phyloP scores from a whole-genome alignment of 2,329 filamentous ascomycete species.

The Thelonectria olida region DNA sequence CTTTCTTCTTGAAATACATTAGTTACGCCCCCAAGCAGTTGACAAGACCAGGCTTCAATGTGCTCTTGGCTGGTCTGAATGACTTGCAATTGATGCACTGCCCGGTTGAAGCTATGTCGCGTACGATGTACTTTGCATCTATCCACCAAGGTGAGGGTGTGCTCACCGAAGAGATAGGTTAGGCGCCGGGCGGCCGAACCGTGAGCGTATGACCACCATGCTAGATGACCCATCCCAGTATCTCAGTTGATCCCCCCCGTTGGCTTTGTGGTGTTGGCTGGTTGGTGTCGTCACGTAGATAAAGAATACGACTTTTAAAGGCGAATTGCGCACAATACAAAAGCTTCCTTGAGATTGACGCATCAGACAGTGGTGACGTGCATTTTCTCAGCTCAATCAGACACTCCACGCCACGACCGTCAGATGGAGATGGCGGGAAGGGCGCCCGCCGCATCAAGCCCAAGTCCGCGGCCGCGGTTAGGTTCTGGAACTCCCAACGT shows the following conservation, averaged over 20 bases:
- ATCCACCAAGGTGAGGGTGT: conserved; percentile 3
- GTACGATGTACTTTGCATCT: background rate
- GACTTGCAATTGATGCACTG: background rate
- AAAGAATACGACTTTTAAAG: background rate
- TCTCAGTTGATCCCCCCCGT: background rate
- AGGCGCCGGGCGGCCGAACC: background rate
- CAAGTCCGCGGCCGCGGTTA: no score
- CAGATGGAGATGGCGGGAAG: background rate
- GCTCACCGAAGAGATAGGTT: background rate
- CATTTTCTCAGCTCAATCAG: background rate
- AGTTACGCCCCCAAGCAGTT: no score
- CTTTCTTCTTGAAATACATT: no score
- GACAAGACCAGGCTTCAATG: background rate
- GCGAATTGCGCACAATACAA: background rate
- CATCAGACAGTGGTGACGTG: background rate
- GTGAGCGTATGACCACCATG: conserved; percentile 7
- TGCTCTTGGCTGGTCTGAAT: background rate
- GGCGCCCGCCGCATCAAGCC: no score
- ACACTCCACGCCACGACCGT: background rate
- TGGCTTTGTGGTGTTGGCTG: background rate
- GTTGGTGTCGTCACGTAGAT: background rate
- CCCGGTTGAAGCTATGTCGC: background rate
- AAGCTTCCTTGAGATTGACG: background rate
- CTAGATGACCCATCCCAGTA: background rate
- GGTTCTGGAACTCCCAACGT: no score